Evolutionary conservation across 805 yeast genomes (phyloP), one percentile per base, ranked within the genome.

Genomic region (Danielia reshetovae): DNA sequence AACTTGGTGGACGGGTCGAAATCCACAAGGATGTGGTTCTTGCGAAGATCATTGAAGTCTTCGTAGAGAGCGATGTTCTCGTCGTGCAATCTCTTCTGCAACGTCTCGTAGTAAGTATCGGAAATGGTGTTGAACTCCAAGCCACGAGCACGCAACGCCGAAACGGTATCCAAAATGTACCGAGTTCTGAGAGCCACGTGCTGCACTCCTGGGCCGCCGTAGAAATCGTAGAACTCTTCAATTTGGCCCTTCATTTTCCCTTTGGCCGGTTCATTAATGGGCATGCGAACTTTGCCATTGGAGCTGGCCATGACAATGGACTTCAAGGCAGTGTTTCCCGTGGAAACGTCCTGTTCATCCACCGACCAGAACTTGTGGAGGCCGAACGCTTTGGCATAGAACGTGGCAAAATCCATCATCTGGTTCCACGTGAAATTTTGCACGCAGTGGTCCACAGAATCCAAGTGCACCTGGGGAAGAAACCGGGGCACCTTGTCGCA

Each of bases 341-440:
- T 85, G 32, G 72, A 68, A n/a, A 86, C 74, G 44, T 80, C 84
- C 30, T 65, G 68, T 43, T 86, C 95, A 54, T 85, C 95, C 9
- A 83, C 94, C 1, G 90, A 81, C 93, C 94, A 84, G 54, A 76
- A 85, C 51, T 77, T 68, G 46, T 80, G 87, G 59, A 86, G 83
- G 1, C 88, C 88, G 46, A 85, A 75, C 2, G 75, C 72, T 17
- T 60, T 56, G 18, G 77, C 74, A 57, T 87, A 85, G 38, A 73
- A 72, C 12, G 62, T 60, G 46, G 88, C 82, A 0, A 77, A 74
- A 4, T 46, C 46, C 19, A 66, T 69, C 82, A 85, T 75, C 46
- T 73, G 63, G 49, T 79, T 59, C 89, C 89, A 83, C 27, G 72
- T 75, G 45, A 78, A 79, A 57, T 84, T 85, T 45, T 82, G 89